phyloP scores from a whole-genome alignment of 2,329 filamentous ascomycete species.

The Aspergillus novoparasiticus region DNA sequence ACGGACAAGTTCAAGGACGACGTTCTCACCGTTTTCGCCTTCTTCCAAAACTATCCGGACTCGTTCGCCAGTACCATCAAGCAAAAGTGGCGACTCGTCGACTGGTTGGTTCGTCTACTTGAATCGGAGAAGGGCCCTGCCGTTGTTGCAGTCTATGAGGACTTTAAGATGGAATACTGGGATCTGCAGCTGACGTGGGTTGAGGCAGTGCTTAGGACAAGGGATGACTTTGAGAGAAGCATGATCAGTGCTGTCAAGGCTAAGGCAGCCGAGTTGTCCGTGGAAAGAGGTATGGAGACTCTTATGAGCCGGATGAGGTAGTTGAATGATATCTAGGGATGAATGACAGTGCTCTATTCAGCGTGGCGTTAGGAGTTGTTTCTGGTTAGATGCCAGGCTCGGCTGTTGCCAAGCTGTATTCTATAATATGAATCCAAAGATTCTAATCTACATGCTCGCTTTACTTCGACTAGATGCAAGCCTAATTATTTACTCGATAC shows the following conservation, averaged over 20 bases:
- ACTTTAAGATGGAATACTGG: constrained; percentile 86
- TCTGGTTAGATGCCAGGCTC: background rate
- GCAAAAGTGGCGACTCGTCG: constrained; percentile 88
- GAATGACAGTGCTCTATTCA: constrained; percentile 42
- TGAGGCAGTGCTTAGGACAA: constrained; percentile 79
- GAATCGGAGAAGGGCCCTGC: constrained; percentile 70
- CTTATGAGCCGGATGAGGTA: constrained; percentile 88
- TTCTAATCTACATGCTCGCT: background rate
- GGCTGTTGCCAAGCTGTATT: background rate
- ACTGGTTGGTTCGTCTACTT: constrained; percentile 80
- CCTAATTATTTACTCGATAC: background rate
- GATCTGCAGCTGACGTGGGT: constrained; percentile 95
- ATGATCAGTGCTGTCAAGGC: constrained; percentile 89
- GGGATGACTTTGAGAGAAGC: constrained; percentile 91
- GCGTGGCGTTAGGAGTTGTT: constrained; percentile 24
- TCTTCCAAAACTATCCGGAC: constrained; percentile 74
- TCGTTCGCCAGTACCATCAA: constrained; percentile 75
- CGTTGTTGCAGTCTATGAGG: constrained; percentile 76
- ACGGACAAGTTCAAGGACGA: constrained; percentile 94
- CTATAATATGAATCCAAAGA: background rate
- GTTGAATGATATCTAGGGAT: background rate
- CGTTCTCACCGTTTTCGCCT: constrained; percentile 84
- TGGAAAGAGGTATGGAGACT: constrained; percentile 80
- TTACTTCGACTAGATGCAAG: background rate
- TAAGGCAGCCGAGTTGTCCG: constrained; percentile 80